Percentiles rank a stretch among this genome's conserved stretches.
phyloP scores from a whole-genome alignment of 805 yeast genomes.

The Kazachstania kunashirensis region DNA sequence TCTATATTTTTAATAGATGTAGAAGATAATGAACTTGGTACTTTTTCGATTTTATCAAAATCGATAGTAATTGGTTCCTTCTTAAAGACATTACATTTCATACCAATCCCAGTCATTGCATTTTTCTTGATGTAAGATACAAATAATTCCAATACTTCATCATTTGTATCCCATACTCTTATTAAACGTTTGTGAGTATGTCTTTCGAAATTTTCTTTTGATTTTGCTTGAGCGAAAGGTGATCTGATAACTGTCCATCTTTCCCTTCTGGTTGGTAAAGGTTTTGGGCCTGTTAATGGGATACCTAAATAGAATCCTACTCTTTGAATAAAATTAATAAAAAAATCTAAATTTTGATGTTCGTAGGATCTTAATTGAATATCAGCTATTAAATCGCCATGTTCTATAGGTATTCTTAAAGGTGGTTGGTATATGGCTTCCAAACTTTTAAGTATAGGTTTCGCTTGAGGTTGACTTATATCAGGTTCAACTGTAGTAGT shows the following conservation, averaged over 20 bases:
- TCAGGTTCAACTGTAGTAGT: neutral
- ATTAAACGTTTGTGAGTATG: conserved; percentile 68
- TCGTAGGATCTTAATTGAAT: conserved; percentile 65
- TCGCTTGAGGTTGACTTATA: conserved; percentile 1
- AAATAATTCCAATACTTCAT: conserved; percentile 76
- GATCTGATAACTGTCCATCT: conserved; percentile 90
- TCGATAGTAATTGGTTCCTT: conserved; percentile 30
- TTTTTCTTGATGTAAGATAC: conserved; percentile 69
- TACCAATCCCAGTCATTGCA: conserved; percentile 71
- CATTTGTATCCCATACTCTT: conserved; percentile 73
- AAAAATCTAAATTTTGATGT: conserved; percentile 59
- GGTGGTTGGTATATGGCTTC: conserved; percentile 79
- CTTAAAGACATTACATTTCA: conserved; percentile 59
- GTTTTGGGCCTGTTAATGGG: conserved; percentile 69
- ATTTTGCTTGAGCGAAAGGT: conserved; percentile 89
- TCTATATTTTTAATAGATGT: conserved; percentile 5
- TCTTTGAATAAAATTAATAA: conserved; percentile 77
- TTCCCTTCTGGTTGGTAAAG: conserved; percentile 60
- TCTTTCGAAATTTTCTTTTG: conserved; percentile 90
- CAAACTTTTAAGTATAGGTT: conserved; percentile 77
- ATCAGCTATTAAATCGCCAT: conserved; percentile 74
- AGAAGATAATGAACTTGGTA: neutral
- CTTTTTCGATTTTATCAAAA: conserved; percentile 2
- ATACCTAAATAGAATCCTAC: conserved; percentile 85
- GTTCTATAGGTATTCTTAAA: conserved; percentile 49